Evolutionary conservation across 257 asterid species (phyloP), one percentile per base, ranked within the genome.

Genomic region (Capsicum baccatum): DNA sequence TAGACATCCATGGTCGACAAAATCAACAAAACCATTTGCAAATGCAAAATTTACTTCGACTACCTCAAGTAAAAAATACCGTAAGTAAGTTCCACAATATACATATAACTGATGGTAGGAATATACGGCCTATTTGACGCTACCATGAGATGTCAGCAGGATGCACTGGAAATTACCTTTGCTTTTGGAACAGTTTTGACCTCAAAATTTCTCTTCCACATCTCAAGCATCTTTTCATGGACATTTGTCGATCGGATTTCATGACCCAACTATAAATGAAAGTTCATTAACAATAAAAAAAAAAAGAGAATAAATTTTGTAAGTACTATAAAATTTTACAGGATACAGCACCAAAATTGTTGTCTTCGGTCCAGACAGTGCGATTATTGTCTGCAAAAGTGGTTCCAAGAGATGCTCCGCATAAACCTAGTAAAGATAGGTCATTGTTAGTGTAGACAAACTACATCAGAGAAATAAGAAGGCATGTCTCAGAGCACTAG

Each of bases 341-440:
- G 62, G 37, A 83, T 15, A 76, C 85, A 85, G 14, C 94, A 96
- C 98, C 98, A 97, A 76, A 85, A 94, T 89, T 74, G 93, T 91
- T 16, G 99, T 97, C 90, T 90, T 94, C 9, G 97, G 95, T 86
- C 98, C 98, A 17, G 98, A 91, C 64, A 97, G 88, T 62, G 96
- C 86, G 87, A 92, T 91, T 81, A 97, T 87, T 9, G 99, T 97
- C 92, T 89, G 94, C 90, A 95, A 81, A 84, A 97, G 97, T 84
- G 98, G 99, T 79, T 97, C 96, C 92, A 97, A 86, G 69, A 95
- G 98, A 89, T 97, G 98, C 90, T 97, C 98, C 9, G 98, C 92
- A 83, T 97, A 97, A 79, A 97, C 99, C 99, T 96, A 89, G 87
- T 78, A 9, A 48, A 50, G 57, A 48, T 79, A 82, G 55, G 79